Base-by-base conservation (phyloP, 2,329 filamentous ascomycete genomes). In the Raffaelea deltoideospora region DNA sequence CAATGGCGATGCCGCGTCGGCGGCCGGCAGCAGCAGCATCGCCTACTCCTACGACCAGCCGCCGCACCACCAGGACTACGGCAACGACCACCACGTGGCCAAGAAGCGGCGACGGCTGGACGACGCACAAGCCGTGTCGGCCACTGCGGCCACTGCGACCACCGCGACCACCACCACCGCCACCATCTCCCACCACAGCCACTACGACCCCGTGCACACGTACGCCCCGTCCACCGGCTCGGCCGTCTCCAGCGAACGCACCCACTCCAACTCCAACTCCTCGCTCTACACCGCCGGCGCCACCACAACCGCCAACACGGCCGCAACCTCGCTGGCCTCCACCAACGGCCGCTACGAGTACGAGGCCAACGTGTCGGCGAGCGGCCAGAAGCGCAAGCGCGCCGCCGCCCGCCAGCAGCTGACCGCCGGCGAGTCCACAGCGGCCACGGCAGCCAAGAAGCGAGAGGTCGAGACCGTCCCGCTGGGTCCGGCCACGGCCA, bases 351-450 rank as follows among this genome's bases (percentile, higher is more conserved):
- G 72, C 32, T 78, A 82, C 50, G 77, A 82, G 35, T 72, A 76
- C 46, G 76, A 78, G 35, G 63, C 23, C 65, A 70, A 36, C 64
- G 18, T 29, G 7, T 8, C 23, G 5, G 35, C 74, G n/a, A n/a
- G n/a, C n/a, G 84, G 86, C 24, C 81, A 90, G 56, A 96, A 96
- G 63, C 73, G 87, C 50, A 95, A 94, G 61, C 74, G 90, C 14
- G 68, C 38, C 6, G 68, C 38, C 6, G 42, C 82, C 31, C 74
- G 84, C 42, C 81, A 87, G 47, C 81, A 87, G 45, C 69, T 78
- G 38, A n/a, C n/a, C n/a, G 80, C 83, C 50, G 83, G 86, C 52
- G 83, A 92, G 54, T 78, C 82, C n/a, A n/a, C n/a, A n/a, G n/a
- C n/a, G n/a, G n/a, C n/a, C n/a, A n/a, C n/a, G n/a, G n/a, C n/a